These are phyloP conservation scores for Boletellus sp. DNA, from an alignment of 768 basidiomycete genomes.

Conservation along the genomic window DNA sequence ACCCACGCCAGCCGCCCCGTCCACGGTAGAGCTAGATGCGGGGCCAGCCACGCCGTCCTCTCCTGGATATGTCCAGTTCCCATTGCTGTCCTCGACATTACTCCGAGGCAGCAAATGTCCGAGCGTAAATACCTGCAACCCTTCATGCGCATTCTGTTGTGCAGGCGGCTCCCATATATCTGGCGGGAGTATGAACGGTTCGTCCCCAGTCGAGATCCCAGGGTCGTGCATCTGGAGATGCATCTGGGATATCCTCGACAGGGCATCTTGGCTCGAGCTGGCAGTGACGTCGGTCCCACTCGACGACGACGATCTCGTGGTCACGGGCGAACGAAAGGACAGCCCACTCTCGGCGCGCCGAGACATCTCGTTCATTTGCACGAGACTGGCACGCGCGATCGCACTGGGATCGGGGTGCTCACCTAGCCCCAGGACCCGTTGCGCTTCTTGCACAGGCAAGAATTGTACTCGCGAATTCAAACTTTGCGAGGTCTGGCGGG, in stretches of 20 bases:
- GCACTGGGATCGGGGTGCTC: slow-evolving; percentile 48
- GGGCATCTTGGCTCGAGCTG: slow-evolving; percentile 38
- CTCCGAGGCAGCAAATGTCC: slow-evolving; percentile 69
- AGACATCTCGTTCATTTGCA: slow-evolving; percentile 78
- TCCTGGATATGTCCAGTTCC: slow-evolving; percentile 58
- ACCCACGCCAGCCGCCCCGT: slow-evolving; percentile 22
- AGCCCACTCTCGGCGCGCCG: slow-evolving; percentile 48
- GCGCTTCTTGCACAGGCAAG: slow-evolving; percentile 54
- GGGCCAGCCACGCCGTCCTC: slow-evolving; percentile 16
- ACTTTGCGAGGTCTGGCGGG: slow-evolving; percentile 2
- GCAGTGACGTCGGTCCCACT: slow-evolving; percentile 14
- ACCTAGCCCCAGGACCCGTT: slow-evolving; percentile 42
- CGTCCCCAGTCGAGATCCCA: slow-evolving; percentile 24
- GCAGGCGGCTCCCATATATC: slow-evolving; percentile 26
- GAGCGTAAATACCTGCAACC: slow-evolving; percentile 76
- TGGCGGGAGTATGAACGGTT: slow-evolving; percentile 28
- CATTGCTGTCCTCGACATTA: slow-evolving; percentile 47
- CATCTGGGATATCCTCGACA: slow-evolving; percentile 46
- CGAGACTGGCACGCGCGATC: slow-evolving; percentile 62
- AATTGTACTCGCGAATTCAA: slow-evolving; percentile 35
- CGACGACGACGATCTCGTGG: slow-evolving; percentile 16
- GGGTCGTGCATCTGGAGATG: slow-evolving; percentile 43
- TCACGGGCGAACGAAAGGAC: slow-evolving; percentile 26
- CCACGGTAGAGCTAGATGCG: slow-evolving; percentile 7
- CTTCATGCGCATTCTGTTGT: slow-evolving; percentile 45